A percentile compares a stretch with the other conserved stretches of the same genome.
phyloP scores from a whole-genome alignment of 2,329 filamentous ascomycete species.

The Coleophoma cylindrospora region DNA sequence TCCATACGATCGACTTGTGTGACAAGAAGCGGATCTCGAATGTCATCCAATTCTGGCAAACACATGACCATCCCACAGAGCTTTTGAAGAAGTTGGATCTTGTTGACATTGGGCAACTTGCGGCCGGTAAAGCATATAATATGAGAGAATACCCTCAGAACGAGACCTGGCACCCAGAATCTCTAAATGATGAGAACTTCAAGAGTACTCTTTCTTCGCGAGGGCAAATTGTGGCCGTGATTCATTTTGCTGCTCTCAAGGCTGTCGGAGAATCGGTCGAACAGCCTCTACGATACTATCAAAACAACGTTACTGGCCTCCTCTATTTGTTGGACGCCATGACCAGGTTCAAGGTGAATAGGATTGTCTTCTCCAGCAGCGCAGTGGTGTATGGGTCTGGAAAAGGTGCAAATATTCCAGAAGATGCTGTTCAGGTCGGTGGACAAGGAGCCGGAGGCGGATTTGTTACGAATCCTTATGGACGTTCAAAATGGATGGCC shows the following conservation, averaged over 20 bases:
- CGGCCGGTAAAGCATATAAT: not conserved
- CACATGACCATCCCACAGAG: not conserved
- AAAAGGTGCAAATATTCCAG: slow-evolving; percentile 33
- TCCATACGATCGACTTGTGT: slow-evolving; percentile 14
- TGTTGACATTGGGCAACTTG: not conserved
- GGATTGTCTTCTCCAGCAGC: slow-evolving; percentile 63
- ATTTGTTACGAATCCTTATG: slow-evolving; percentile 59
- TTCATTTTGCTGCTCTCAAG: not conserved
- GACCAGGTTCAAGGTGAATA: slow-evolving; percentile 55
- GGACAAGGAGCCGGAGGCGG: slow-evolving; percentile 20
- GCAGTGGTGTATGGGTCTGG: slow-evolving; percentile 61
- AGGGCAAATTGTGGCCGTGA: not conserved
- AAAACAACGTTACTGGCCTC: slow-evolving; percentile 62
- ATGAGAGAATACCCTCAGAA: slow-evolving; percentile 2
- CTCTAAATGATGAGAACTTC: not conserved
- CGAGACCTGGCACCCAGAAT: not conserved
- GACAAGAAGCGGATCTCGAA: slow-evolving; percentile 8
- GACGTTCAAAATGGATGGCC: slow-evolving; percentile 62
- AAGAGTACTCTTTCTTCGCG: not conserved
- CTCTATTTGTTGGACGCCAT: slow-evolving; percentile 53
- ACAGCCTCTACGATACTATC: slow-evolving; percentile 58
- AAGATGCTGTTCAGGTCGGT: slow-evolving; percentile 42
- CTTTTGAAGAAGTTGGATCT: not conserved
- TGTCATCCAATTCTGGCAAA: slow-evolving; percentile 12
- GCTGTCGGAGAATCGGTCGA: slow-evolving; percentile 48